phyloP scores from a whole-genome alignment of 176 grass and related monocot species.

The Rhynchospora breviuscula region DNA sequence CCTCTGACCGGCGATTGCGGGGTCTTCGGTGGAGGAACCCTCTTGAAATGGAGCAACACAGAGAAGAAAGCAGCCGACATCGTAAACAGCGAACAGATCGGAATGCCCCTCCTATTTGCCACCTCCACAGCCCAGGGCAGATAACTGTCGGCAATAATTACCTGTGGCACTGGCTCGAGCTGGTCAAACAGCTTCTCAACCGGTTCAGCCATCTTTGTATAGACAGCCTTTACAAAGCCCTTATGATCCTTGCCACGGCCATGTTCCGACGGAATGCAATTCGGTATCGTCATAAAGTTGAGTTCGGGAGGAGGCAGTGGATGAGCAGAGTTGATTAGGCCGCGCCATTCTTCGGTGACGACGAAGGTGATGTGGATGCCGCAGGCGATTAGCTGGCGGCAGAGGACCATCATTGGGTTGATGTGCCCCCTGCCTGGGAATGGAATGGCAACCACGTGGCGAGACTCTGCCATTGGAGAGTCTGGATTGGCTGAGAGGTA shows the following conservation, averaged over 20 bases:
- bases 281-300: conserved; percentile 42
- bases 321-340: conserved; percentile 26
- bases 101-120: conserved; percentile 39
- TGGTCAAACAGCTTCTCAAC: conserved; percentile 43
- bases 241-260: conserved; percentile 29
- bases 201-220: conserved; percentile 33
- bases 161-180: conserved; percentile 20
- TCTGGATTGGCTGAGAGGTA: neutral
- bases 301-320: conserved; percentile 25
- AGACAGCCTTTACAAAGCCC: conserved; percentile 45
- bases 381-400: conserved; percentile 38
- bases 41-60: conserved; percentile 34
- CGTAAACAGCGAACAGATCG: conserved; percentile 52
- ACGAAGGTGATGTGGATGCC: conserved; percentile 41
- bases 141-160: conserved; percentile 46
- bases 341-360: conserved; percentile 64
- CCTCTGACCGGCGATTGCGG: conserved; percentile 16
- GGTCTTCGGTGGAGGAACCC: conserved; percentile 30
- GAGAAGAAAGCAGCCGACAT: conserved; percentile 44
- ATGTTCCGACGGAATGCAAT: conserved; percentile 53
- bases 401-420: conserved; percentile 61
- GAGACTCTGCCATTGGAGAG: neutral
- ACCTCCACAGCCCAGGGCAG: too few relatives aligned
- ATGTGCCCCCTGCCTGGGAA: conserved; percentile 66
- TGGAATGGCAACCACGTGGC: conserved; percentile 53